Base-by-base conservation (phyloP, 306 rosid genomes). In the Mimosa pudica region DNA sequence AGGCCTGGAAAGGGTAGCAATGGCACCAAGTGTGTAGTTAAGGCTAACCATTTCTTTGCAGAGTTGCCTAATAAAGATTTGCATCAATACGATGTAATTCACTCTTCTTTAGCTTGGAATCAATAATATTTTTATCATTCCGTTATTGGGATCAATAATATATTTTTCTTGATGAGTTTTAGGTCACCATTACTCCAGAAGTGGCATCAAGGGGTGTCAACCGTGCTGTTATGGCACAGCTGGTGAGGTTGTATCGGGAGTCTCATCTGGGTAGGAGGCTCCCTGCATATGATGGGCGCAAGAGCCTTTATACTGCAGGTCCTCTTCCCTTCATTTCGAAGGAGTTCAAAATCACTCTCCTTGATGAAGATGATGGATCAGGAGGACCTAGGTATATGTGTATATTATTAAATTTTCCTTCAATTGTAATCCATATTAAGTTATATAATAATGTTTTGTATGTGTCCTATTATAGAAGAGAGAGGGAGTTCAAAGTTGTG, bases 41-140 rank as follows among this genome's bases (percentile, higher is more conserved):
- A 92, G 84, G 99, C 98, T 0, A 96, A 96, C 49, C 98, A 96
- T 78, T 96, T 96, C 90, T 89, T 90, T 85, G 98, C 92, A 0
- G 99, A 96, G 73, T 68, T 96, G 7, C 98, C 99, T 0, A 89
- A 91, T 10, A 93, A 93, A 73, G 99, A 96, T 85, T 84, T 96
- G 55, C 98, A 93, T 80, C 99, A 96, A 74, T 96, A 96, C 81
- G 99, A 96, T 82, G 99, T 96, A 88, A 82, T 98, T 77, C 70
- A 36, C 33, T 8, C 24, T 10, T 70, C 62, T 57, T 38, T 18
- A 38, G 35, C 36, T 78, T 73, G 74, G 11, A 80, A 75, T 4
- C 58, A 79, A 36, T 9, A 10, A 30, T 8, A 42, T 17, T 9
- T 57, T 3, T 41, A 42, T 17, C 45, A 9, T 4, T 57, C 32